Base-by-base conservation (phyloP, 1,284 basidiomycete genomes). In the Paramarasmius palmivorus region DNA sequence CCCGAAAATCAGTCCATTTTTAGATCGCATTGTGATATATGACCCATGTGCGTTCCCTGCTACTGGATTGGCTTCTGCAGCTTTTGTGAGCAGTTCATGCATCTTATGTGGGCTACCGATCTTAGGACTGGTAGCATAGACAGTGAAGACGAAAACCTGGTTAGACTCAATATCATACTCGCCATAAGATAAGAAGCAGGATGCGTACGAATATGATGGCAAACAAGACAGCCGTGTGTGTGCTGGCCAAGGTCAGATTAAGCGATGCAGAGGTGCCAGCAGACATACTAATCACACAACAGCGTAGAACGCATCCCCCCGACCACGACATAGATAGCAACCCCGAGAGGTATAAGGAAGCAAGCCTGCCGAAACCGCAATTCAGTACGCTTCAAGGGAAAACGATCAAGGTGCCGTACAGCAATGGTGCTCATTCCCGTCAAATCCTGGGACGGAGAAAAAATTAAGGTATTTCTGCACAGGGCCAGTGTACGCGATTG, bases 361-460 rank as follows among this genome's bases (percentile, higher is more conserved):
- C 86, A 89, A 1, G 89, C 88, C 76, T 79, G 74, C 55, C 72
- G 73, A 23, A 77, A 32, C 7, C 12, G 63, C 5, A 79, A 63
- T 14, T 74, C 74, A 0, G 73, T 32, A 32, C n/a, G 22, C 38
- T 9, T 42, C 48, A 38, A 12, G 22, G 15, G 8, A 52, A 35
- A 15, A 26, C 23, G n/a, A n/a, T 9, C 49, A 7, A 39, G 14
- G 25, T 3, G 19, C 59, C 68, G 46, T 53, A 74, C 75, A 2
- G 90, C 91, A 53, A 89, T 77, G n/a, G 86, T 89, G 64, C 77
- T 82, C 86, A 93, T 92, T 0, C 90, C 90, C 0, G 93, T 94
- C 41, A 96, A 71, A 50, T 83, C n/a, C n/a, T n/a, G n/a, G n/a
- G n/a, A n/a, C n/a, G n/a, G n/a, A n/a, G n/a, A n/a, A n/a, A n/a